These are phyloP conservation scores for Novymonas esmeraldas DNA, from an alignment of 208 protist species.

Conservation along the genomic window DNA sequence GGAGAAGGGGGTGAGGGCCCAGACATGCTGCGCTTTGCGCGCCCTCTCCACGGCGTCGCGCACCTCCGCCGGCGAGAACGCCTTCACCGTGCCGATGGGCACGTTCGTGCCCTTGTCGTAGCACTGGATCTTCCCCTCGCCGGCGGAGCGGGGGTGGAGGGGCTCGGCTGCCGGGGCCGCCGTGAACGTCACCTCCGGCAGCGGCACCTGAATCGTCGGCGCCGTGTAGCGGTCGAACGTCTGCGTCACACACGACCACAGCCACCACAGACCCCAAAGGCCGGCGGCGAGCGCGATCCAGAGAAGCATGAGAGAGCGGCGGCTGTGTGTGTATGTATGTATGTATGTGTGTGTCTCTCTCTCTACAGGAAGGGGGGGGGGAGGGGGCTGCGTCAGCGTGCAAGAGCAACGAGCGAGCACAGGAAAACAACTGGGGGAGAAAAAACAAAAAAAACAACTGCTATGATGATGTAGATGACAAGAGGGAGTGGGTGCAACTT, in stretches of 20 bases:
- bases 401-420: not conserved
- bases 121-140: slow-evolving; percentile 81
- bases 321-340: slow-evolving; percentile 1
- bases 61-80: slow-evolving; percentile 74
- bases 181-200: slow-evolving; percentile 62
- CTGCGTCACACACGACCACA: slow-evolving; percentile 45
- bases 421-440: slow-evolving; percentile 17
- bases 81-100: slow-evolving; percentile 74
- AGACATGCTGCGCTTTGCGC: slow-evolving; percentile 76
- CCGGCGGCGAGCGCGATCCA: slow-evolving; percentile 46
- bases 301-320: slow-evolving; percentile 36
- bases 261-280: slow-evolving; percentile 57
- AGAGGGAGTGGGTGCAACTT: not conserved
- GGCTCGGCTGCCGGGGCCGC: slow-evolving; percentile 40
- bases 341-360: not conserved
- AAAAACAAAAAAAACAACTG: slow-evolving; percentile 8
- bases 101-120: slow-evolving; percentile 91
- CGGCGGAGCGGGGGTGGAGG: slow-evolving; percentile 72
- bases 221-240: slow-evolving; percentile 83
- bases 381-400: too few species aligned
- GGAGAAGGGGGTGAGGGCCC: slow-evolving; percentile 87
- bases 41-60: slow-evolving; percentile 63
- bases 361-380: too few species aligned
- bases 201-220: slow-evolving; percentile 70
- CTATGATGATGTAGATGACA: slow-evolving; percentile 18